Conservation (phyloP, 345 rosid species). For the Erodium maritimum region DNA sequence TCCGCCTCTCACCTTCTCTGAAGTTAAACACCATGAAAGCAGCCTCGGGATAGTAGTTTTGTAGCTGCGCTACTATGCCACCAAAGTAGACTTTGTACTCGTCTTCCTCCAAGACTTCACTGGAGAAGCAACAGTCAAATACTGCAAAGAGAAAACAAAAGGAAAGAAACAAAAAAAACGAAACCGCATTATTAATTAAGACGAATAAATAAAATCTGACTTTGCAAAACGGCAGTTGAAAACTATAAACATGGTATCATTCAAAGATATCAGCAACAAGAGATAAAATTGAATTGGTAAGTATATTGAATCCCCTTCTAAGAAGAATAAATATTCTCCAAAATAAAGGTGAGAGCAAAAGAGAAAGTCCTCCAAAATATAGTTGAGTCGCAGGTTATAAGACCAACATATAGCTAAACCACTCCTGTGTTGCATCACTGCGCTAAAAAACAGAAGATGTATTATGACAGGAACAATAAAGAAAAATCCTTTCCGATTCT, state of each 20-base stretch:
- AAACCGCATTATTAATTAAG: background rate
- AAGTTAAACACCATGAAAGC: constrained; percentile 98
- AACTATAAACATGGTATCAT: too few relatives aligned
- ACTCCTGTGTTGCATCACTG: too few relatives aligned
- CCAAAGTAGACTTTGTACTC: constrained; percentile 88
- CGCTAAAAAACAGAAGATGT: too few relatives aligned
- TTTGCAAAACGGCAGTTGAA: background rate
- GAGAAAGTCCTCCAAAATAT: too few relatives aligned
- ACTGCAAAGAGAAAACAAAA: constrained; percentile 36
- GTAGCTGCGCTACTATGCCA: constrained; percentile 89
- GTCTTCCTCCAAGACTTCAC: constrained; percentile 85
- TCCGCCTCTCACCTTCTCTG: constrained; percentile 86
- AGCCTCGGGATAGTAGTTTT: constrained; percentile 87
- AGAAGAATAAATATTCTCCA: too few relatives aligned
- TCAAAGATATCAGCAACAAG: background rate
- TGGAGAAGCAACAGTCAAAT: constrained; percentile 96
- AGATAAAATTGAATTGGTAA: background rate
- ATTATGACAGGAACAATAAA: too few relatives aligned
- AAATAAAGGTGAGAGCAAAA: too few relatives aligned
- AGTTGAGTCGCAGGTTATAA: too few relatives aligned
- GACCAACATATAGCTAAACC: too few relatives aligned
- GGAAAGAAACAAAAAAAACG: background rate
- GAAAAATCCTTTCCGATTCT: too few relatives aligned
- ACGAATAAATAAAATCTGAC: background rate
- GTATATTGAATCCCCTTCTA: too few relatives aligned